Percentiles rank a stretch among this genome's conserved stretches.
phyloP scores from a whole-genome alignment of 2,329 filamentous ascomycete genomes.

The Elsinoe arachidis region DNA sequence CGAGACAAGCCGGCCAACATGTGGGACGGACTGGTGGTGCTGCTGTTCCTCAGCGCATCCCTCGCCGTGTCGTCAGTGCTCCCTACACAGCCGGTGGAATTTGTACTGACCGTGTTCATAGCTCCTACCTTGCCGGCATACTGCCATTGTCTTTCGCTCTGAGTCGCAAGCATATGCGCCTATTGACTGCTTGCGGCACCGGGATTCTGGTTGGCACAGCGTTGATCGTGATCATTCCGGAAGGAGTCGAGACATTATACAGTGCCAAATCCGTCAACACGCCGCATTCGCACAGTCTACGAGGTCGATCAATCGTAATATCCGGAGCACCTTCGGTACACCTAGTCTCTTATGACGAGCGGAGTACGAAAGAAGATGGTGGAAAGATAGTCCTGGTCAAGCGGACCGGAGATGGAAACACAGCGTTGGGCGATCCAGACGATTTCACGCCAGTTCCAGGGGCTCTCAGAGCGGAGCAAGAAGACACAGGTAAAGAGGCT shows the following conservation, averaged over 20 bases:
- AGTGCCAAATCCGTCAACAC: constrained; percentile 33
- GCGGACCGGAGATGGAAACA: neutral
- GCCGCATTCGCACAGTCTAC: constrained; percentile 8
- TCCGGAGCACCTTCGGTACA: neutral
- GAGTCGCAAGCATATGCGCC: constrained; percentile 74
- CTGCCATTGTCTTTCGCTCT: constrained; percentile 83
- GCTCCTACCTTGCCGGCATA: constrained; percentile 61
- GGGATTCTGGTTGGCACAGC: constrained; percentile 92
- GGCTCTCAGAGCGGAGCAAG: neutral
- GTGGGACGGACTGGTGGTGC: constrained; percentile 56
- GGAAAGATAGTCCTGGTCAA: neutral
- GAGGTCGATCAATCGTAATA: neutral
- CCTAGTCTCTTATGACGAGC: no score
- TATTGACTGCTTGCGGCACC: constrained; percentile 87
- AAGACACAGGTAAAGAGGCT: neutral
- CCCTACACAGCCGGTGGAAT: neutral
- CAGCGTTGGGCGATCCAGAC: constrained; percentile 23
- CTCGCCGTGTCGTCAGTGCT: constrained; percentile 54
- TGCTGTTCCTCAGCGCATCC: constrained; percentile 55
- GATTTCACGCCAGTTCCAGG: constrained; percentile 18
- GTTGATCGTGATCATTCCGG: constrained; percentile 93
- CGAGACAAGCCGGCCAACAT: constrained; percentile 23
- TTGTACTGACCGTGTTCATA: constrained; percentile 15
- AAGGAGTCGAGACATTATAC: constrained; percentile 87
- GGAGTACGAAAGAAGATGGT: neutral